phyloP scores from a whole-genome alignment of 306 rosid species.

The Spatholobus suberectus region DNA sequence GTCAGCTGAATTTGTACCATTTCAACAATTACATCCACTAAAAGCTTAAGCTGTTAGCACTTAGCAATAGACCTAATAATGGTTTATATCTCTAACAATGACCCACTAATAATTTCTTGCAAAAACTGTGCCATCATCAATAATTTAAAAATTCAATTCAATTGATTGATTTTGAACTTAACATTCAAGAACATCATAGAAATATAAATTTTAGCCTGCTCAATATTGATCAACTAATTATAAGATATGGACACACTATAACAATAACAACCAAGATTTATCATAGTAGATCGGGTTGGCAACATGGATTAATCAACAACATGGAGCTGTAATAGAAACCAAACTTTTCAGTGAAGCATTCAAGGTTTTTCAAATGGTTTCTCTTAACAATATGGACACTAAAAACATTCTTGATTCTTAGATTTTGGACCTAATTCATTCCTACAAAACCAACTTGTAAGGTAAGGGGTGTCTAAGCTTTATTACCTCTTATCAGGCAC shows the following conservation, averaged over 20 bases:
- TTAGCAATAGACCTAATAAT: slow-evolving; percentile 8
- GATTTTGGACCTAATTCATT: too few species aligned
- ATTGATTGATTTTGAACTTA: slow-evolving; percentile 17
- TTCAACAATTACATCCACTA: not conserved
- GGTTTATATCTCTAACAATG: slow-evolving; percentile 14
- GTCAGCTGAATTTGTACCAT: not conserved
- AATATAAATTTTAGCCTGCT: slow-evolving; percentile 26
- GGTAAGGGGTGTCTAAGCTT: too few species aligned
- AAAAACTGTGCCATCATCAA: slow-evolving; percentile 7
- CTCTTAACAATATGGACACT: slow-evolving; percentile 20
- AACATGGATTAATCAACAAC: not conserved
- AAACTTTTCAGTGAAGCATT: slow-evolving; percentile 14
- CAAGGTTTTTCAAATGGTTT: not conserved
- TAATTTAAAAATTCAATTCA: slow-evolving; percentile 29
- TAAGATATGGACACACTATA: not conserved
- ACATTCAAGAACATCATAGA: not conserved
- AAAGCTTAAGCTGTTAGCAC: slow-evolving; percentile 24
- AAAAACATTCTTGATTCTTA: too few species aligned
- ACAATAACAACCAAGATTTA: slow-evolving; percentile 25
- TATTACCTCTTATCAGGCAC: too few species aligned
- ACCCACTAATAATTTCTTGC: not conserved
- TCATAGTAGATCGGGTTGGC: not conserved
- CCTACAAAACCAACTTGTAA: too few species aligned
- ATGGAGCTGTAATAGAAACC: not conserved
- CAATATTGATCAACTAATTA: slow-evolving; percentile 15